Conservation (phyloP, 495 filamentous ascomycete genomes). For the Penicillium cosmopolitanum region DNA sequence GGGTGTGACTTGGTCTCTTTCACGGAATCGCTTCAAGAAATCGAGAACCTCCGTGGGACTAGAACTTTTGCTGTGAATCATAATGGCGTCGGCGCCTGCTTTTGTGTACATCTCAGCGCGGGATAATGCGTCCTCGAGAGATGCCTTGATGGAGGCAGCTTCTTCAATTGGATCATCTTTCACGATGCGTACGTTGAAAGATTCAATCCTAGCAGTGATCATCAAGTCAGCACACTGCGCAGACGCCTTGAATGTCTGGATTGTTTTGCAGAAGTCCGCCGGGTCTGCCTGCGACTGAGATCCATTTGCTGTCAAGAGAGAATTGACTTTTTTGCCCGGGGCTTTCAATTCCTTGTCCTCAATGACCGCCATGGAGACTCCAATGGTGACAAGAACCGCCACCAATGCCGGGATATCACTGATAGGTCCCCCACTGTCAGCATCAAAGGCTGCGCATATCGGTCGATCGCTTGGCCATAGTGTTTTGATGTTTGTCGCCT, state of each 20-base stretch:
- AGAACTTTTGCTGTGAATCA: conserved; percentile 15
- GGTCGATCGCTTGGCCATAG: not conserved
- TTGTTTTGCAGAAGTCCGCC: conserved; percentile 1
- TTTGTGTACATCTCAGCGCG: conserved; percentile 8
- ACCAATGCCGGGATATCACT: conserved; percentile 7
- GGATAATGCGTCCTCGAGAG: conserved; percentile 7
- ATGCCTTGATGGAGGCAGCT: conserved; percentile 3
- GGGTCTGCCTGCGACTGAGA: conserved; percentile 7
- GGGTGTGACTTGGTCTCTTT: not conserved
- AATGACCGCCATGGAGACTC: conserved; percentile 10
- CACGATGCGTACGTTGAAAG: conserved; percentile 8
- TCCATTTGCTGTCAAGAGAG: conserved; percentile 5
- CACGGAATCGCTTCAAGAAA: conserved; percentile 1
- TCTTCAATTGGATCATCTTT: conserved; percentile 5
- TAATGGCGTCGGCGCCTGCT: conserved; percentile 9
- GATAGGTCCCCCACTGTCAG: conserved; percentile 10
- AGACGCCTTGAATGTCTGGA: not conserved
- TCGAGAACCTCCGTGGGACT: not conserved
- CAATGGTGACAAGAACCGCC: not conserved
- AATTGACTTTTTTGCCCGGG: conserved; percentile 14
- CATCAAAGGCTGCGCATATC: conserved; percentile 11
- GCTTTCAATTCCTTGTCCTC: conserved; percentile 9
- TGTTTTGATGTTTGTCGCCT: conserved; percentile 7
- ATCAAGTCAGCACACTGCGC: not conserved
- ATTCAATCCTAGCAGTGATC: conserved; percentile 14